These are phyloP conservation scores for Mortierella sp. DNA, from an alignment of 371 early-diverging fungal genomes.

Conservation along the genomic window DNA sequence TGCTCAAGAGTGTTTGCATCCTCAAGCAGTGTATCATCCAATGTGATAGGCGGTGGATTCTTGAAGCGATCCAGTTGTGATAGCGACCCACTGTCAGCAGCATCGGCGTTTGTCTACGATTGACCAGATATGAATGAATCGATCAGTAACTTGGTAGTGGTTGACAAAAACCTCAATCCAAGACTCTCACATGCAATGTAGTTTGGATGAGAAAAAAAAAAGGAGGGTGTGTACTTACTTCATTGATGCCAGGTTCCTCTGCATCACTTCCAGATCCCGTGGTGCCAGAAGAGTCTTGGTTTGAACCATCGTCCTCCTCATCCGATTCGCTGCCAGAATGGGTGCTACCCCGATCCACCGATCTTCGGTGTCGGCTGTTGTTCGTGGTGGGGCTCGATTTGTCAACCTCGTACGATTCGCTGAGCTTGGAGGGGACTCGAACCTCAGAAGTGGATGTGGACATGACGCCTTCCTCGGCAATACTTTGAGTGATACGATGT, in stretches of 20 bases:
- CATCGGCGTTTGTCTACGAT: no score
- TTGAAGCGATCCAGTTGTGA: no score
- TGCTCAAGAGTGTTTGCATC: not conserved
- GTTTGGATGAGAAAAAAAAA: no score
- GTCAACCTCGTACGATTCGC: conserved; percentile 7
- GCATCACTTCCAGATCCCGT: conserved; percentile 6
- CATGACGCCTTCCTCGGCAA: not conserved
- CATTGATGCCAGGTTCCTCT: conserved; percentile 17
- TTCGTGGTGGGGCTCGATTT: conserved; percentile 26
- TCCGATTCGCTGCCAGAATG: conserved; percentile 27
- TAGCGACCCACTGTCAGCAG: no score
- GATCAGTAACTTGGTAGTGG: not conserved
- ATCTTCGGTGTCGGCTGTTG: conserved; percentile 17
- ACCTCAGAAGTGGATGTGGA: conserved; percentile 38
- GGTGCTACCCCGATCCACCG: conserved; percentile 23
- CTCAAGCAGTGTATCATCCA: conserved; percentile 1
- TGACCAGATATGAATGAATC: not conserved
- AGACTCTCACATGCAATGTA: no score
- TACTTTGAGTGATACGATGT: not conserved
- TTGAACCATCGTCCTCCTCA: conserved; percentile 11
- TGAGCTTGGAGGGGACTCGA: conserved; percentile 17
- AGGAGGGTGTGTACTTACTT: no score
- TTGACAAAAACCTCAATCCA: no score
- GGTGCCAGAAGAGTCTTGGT: not conserved
- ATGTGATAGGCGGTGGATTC: not conserved